These are phyloP conservation scores for Lachnellula hyalina DNA, from an alignment of 2,329 filamentous ascomycete species.

Conservation along the genomic window DNA sequence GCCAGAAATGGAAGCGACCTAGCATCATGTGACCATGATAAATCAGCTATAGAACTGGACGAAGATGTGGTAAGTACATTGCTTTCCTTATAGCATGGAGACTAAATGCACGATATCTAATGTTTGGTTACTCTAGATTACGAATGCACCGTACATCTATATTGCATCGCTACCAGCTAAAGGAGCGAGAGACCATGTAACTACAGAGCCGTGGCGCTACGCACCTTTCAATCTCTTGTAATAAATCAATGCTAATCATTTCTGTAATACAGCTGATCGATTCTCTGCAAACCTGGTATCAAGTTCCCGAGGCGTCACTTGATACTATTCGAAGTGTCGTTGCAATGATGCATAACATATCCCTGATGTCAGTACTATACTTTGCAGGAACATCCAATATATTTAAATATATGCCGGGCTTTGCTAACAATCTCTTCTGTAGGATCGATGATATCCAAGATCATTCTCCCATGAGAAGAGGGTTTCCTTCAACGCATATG, in stretches of 20 bases:
- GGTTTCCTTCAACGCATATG: not conserved
- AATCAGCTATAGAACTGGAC: too few species aligned
- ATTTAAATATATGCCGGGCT: not conserved
- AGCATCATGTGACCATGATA: too few species aligned
- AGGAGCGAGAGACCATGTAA: not conserved
- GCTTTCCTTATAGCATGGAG: too few species aligned
- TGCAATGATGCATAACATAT: not conserved
- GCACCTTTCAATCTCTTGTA: too few species aligned
- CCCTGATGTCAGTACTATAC: not conserved
- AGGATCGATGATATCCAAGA: conserved; percentile 4
- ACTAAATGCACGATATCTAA: too few species aligned
- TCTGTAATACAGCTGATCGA: not conserved
- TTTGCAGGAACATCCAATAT: not conserved
- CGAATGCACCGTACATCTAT: not conserved
- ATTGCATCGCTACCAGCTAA: conserved; percentile 2
- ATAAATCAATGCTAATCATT: too few species aligned
- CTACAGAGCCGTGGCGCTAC: too few species aligned
- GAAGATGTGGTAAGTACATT: too few species aligned
- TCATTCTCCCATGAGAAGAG: not conserved
- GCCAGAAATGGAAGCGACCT: too few species aligned
- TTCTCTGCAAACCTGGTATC: conserved; percentile 1
- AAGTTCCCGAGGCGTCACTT: not conserved
- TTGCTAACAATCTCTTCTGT: not conserved
- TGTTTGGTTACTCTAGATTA: not conserved
- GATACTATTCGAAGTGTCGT: not conserved